Base-by-base conservation (phyloP, 2,329 filamentous ascomycete genomes). In the Fusarium temperatum region DNA sequence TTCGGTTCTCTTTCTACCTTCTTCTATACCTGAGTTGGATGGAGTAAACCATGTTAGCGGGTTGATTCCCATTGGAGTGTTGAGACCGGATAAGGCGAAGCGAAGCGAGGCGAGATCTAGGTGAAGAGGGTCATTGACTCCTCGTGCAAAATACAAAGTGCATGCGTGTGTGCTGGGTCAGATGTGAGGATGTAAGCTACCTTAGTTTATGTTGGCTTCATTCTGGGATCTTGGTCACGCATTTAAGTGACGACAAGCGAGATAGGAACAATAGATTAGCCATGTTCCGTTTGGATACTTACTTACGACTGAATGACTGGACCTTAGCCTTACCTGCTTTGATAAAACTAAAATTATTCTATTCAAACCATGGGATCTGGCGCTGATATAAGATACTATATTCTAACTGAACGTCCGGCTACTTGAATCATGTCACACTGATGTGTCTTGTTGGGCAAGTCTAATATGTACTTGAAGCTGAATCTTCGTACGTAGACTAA, bases 21-120 rank as follows among this genome's bases (percentile, higher is more conserved):
- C 76, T 72, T 79, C 66, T 78, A 78, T 79, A 77, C 72, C 72
- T 77, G 66, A 73, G 75, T 79, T 80, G 78, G 77, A 76, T 78
- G 77, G 72, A 78, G 69, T 69, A 73, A 70, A 63, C 64, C 55
- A 73, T 72, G 66, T 67, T 48, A 63, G 66, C 41, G 69, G 74
- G 55, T 67, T 76, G 72, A 60, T 77, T 76, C 68, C 54, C 64
- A 64, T 67, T 69, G 50, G 42, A 51, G 66, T 56, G 38, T 38
- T 35, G 45, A 63, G 57, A 69, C 12, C 22, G 59, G 42, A 54
- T 48, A 55, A 62, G 63, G 55, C 47, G 32, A 47, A 41, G 47
- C 41, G 63, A 47, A 44, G 68, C 53, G 63, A 51, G 54, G 70
- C 56, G 66, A 41, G 56, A 63, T 36, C 61, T 57, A 55, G 39